Base-by-base conservation (phyloP, 768 basidiomycete genomes). In the Clavulina sp. region DNA sequence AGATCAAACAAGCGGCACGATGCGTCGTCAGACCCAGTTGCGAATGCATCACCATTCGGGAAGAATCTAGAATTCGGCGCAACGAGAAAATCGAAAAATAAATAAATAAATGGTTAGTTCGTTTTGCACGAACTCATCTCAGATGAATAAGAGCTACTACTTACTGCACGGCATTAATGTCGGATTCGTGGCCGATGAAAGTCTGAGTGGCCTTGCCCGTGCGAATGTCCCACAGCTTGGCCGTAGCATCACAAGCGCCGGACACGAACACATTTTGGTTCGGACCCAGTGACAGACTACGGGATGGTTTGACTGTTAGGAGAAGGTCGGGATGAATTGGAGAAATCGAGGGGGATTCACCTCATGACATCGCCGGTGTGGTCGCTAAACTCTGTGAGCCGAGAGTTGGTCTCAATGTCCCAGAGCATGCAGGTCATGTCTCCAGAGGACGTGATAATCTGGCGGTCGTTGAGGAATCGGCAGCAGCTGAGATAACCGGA, bases 361-460 rank as follows among this genome's bases (percentile, higher is more conserved):
- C 91, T 96, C 93, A 99, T 99, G 54, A 99, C 93, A 70, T 99
- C 93, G 40, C 95, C 93, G 16, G 95, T 96, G 64, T 99, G 93
- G 67, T 99, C 93, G 62, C 86, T 95, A 66, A 99, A 99, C 69
- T 97, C 95, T 60, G 93, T 84, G n/a, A 92, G 84, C 56, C 93
- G 73, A 1, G 93, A 89, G 57, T 93, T 95, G 24, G 89, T 88
- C 67, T 99, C 93, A 54, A 99, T 88, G 67, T 99, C 93, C 93
- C 95, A 99, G 28, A 97, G 75, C 92, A 99, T 97, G 66, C 93
- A 99, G 30, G 93, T 95, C 93, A 99, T 99, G 65, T 99, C 93
- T 51, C 93, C 93, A 31, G 92, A 96, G 60, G 79, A 82, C 32
- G 93, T 99, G 56, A 99, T 84, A 61, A 99, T 99, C 73, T 99